phyloP scores from a whole-genome alignment of 225 moss, liverwort and hornwort species.

The Antitrichia curtipendula region DNA sequence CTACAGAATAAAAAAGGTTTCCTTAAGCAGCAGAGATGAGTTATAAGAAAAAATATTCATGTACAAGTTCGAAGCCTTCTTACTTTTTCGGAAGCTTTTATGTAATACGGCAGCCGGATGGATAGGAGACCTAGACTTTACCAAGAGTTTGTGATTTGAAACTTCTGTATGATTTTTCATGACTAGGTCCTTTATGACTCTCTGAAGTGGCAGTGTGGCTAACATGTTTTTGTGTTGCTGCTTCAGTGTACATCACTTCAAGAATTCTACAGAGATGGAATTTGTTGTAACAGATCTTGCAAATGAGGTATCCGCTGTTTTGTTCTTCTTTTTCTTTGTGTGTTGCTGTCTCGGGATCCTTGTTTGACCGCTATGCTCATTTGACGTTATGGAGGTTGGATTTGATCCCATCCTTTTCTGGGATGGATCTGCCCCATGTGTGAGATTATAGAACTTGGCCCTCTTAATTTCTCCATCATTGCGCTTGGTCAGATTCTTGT shows the following conservation, averaged over 20 bases:
- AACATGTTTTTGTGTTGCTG: neutral
- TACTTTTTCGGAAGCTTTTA: neutral
- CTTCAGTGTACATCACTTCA: constrained; percentile 73
- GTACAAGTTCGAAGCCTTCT: neutral
- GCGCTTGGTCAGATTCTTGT: constrained; percentile 68
- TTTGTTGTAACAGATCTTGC: constrained; percentile 86
- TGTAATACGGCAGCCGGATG: neutral
- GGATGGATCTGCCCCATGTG: neutral
- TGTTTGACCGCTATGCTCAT: neutral
- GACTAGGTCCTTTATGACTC: neutral
- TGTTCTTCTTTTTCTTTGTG: neutral
- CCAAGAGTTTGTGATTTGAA: neutral
- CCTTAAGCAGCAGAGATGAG: neutral
- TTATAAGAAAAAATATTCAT: neutral
- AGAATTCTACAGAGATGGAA: constrained; percentile 80
- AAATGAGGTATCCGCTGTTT: constrained; percentile 45
- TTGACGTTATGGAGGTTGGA: neutral
- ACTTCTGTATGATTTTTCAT: neutral
- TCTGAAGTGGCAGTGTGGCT: neutral
- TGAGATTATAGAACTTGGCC: neutral
- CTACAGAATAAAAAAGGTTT: too few relatives aligned
- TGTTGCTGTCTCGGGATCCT: neutral
- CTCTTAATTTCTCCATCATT: neutral
- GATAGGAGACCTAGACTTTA: neutral
- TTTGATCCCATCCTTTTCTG: neutral